A percentile compares a stretch with the other conserved stretches of the same genome.
Evolutionary conservation across 306 rosid genomes (phyloP).

Genomic region (Betula pendula): DNA sequence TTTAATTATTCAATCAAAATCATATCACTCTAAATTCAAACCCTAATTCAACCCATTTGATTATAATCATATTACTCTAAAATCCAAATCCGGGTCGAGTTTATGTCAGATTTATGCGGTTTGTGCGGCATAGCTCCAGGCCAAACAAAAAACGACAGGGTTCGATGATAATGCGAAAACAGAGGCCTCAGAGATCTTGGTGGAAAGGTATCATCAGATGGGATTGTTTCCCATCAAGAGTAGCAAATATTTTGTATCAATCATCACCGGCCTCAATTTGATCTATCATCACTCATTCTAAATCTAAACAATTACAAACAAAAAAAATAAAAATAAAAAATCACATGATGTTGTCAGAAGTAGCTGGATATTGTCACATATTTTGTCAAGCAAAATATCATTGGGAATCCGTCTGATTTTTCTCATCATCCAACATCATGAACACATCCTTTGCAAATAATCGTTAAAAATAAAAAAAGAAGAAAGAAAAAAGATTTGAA

Average conservation of each 20-base stretch:
- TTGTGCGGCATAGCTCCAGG: too few species aligned
- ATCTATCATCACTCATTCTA: not conserved
- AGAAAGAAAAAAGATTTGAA: not conserved
- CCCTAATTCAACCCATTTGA: too few species aligned
- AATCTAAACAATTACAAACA: not conserved
- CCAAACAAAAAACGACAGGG: too few species aligned
- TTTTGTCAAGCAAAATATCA: not conserved
- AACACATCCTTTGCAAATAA: not conserved
- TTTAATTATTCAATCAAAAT: too few species aligned
- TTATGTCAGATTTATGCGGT: too few species aligned
- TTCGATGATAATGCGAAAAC: not conserved
- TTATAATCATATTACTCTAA: too few species aligned
- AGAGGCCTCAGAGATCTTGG: slow-evolving; percentile 18
- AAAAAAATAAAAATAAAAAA: not conserved
- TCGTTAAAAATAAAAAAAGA: not conserved
- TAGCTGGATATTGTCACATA: slow-evolving; percentile 4
- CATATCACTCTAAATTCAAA: too few species aligned
- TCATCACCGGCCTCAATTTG: not conserved
- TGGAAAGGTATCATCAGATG: not conserved
- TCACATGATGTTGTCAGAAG: slow-evolving; percentile 2
- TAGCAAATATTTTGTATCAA: slow-evolving; percentile 2
- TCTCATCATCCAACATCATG: slow-evolving; percentile 7
- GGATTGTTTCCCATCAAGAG: not conserved
- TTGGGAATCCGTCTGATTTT: slow-evolving; percentile 12
- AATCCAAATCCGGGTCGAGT: too few species aligned